Conservation (phyloP, 2,329 filamentous ascomycete species). For the Colletotrichum limetticola region DNA sequence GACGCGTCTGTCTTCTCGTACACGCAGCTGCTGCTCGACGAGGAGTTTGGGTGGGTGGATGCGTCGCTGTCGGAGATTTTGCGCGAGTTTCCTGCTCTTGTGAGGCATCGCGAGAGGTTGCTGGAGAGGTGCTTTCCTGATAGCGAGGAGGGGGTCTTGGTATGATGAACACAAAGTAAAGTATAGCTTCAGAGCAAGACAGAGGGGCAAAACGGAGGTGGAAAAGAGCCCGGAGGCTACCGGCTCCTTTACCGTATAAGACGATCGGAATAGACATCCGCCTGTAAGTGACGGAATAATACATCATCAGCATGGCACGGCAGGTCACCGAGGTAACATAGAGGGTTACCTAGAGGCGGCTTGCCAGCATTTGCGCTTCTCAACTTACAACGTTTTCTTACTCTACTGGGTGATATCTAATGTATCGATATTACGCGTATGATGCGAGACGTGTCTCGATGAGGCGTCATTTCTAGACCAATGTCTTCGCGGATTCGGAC, state of each 20-base stretch:
- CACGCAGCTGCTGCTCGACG: constrained; percentile 80
- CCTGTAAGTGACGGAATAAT: not conserved
- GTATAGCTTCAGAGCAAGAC: not conserved
- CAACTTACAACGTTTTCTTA: not conserved
- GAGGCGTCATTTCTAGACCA: not conserved
- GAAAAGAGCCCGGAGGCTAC: not conserved
- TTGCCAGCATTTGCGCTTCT: not conserved
- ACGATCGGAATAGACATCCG: not conserved
- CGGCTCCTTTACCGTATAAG: not conserved
- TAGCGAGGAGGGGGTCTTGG: constrained; percentile 11
- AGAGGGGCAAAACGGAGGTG: not conserved
- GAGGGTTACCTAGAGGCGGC: not conserved
- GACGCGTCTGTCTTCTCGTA: constrained; percentile 94
- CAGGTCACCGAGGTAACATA: not conserved
- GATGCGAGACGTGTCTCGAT: not conserved
- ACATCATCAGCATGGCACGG: not conserved
- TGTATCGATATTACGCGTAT: not conserved
- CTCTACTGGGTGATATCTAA: not conserved
- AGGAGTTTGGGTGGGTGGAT: constrained; percentile 71
- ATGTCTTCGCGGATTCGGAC: no score
- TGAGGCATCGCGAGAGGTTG: constrained; percentile 54
- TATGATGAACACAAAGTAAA: not conserved
- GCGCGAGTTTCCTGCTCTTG: constrained; percentile 68
- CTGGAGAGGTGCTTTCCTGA: constrained; percentile 33
- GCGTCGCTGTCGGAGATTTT: constrained; percentile 68